Evolutionary conservation across 441 rosid genomes (phyloP), one percentile per base, ranked within the genome.

Genomic region (Geranium incanum): DNA sequence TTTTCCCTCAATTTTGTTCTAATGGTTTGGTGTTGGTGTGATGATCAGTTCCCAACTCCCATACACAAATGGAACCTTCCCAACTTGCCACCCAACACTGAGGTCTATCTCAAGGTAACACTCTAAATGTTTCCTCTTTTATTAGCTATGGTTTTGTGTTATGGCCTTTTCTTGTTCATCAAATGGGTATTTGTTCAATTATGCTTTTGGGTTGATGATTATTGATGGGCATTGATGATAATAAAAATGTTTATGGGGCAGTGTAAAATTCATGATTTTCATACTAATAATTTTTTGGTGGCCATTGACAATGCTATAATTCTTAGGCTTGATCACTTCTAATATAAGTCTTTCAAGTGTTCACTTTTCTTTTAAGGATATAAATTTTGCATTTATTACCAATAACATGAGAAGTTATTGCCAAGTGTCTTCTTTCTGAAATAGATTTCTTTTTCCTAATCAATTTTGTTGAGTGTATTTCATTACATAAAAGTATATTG

Each of bases 41-140:
- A 0, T 79, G 62, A 13, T 66, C 83, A 89, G 90, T 82, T 84
- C 65, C 94, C 97, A 43, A 88, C 99, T 76, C 99, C 99, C 33
- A 92, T 92, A 76, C 97, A 94, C 74, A 80, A 78, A 37, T 94
- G 97, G 97, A 85, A 86, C 74, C 93, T 94, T 33, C 98, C 97
- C 36, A 83, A 85, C 73, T 82, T 94, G 78, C 98, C 97, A 3
- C 70, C 69, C 36, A 83, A 84, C 72, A 86, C 97, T 0, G 95
- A 94, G 71, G 86, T 92, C 52, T 91, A 87, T 88, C 77, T 94
- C 76, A 94, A 94, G 96, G 97, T 92, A 41, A 68, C 62, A 16
- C 12, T n/a, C 5, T 6, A 6, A 43, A 55, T 11, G 60, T 13
- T 57, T 5, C 64, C 64, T 16, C 39, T 41, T 72, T 15, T 12